phyloP scores from a whole-genome alignment of 495 filamentous ascomycete genomes.

The Thozetella sp. region DNA sequence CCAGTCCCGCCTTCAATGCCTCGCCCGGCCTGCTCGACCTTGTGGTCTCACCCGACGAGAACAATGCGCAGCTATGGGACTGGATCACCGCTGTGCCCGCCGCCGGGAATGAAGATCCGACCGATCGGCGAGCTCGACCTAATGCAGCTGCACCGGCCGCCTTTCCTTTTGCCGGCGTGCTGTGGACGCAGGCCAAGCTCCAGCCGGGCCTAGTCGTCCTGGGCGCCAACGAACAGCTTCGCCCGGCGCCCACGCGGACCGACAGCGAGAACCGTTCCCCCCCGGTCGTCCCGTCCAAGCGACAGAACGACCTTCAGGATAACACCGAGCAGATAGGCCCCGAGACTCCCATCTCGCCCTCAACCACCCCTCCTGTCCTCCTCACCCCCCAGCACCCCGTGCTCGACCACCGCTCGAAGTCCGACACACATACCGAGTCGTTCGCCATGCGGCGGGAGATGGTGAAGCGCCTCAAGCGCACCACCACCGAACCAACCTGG shows the following conservation, averaged over 20 bases:
- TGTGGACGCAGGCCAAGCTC: constrained; percentile 38
- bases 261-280: constrained; percentile 2
- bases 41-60: constrained; percentile 13
- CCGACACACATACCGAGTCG: constrained; percentile 8
- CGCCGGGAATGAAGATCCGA: background rate
- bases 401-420: constrained; percentile 12
- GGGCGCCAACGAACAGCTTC: constrained; percentile 30
- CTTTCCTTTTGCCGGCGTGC: constrained; percentile 24
- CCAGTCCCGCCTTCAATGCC: constrained; percentile 26
- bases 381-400: background rate
- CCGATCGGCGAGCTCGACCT: background rate
- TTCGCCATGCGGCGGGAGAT: constrained; percentile 13
- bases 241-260: background rate
- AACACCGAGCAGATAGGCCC: background rate
- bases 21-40: constrained; percentile 16
- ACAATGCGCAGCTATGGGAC: constrained; percentile 25
- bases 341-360: background rate
- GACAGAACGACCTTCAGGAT: background rate
- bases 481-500: constrained; percentile 25
- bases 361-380: background rate
- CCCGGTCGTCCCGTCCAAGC: constrained; percentile 5
- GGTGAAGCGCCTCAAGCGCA: constrained; percentile 18
- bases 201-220: constrained; percentile 36
- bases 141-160: constrained; percentile 16
- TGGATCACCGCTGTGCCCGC: constrained; percentile 20